Conservation (phyloP, 2,329 filamentous ascomycete genomes). For the Domatiomyces globalis region DNA sequence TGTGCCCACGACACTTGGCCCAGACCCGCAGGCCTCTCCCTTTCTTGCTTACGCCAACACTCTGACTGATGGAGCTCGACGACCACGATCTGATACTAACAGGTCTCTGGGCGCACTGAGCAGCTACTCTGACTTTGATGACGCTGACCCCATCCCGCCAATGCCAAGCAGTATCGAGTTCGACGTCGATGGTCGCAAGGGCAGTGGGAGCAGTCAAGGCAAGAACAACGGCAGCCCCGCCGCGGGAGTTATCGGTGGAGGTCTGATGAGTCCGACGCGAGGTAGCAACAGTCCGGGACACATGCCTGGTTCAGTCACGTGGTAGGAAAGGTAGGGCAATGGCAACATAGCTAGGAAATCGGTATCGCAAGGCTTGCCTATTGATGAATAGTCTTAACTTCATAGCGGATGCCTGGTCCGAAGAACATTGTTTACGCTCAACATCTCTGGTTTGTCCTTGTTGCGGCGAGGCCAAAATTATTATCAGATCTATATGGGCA, state of each 20-base stretch:
- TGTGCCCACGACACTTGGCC: conserved; percentile 14
- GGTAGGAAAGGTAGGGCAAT: conserved; percentile 4
- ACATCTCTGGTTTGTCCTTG: not conserved
- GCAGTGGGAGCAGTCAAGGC: conserved; percentile 18
- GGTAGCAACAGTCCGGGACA: conserved; percentile 17
- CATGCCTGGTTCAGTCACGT: conserved; percentile 9
- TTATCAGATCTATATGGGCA: not conserved
- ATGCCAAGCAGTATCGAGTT: conserved; percentile 14
- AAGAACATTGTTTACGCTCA: not conserved
- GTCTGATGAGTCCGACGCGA: conserved; percentile 14
- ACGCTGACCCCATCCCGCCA: conserved; percentile 19
- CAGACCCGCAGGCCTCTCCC: conserved; percentile 14
- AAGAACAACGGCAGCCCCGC: conserved; percentile 19
- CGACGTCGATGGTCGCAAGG: conserved; percentile 15
- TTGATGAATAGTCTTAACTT: not conserved
- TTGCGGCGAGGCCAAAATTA: no score
- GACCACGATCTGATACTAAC: conserved; percentile 18
- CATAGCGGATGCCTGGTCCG: not conserved
- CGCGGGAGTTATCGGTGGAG: conserved; percentile 10
- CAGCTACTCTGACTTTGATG: conserved; percentile 18
- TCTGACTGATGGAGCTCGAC: conserved; percentile 10
- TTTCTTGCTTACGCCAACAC: conserved; percentile 18
- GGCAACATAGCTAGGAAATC: not conserved
- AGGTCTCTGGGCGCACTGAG: conserved; percentile 16
- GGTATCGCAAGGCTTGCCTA: not conserved